Base-by-base conservation (phyloP, 768 basidiomycete species). In the Kondoa malvinella region DNA sequence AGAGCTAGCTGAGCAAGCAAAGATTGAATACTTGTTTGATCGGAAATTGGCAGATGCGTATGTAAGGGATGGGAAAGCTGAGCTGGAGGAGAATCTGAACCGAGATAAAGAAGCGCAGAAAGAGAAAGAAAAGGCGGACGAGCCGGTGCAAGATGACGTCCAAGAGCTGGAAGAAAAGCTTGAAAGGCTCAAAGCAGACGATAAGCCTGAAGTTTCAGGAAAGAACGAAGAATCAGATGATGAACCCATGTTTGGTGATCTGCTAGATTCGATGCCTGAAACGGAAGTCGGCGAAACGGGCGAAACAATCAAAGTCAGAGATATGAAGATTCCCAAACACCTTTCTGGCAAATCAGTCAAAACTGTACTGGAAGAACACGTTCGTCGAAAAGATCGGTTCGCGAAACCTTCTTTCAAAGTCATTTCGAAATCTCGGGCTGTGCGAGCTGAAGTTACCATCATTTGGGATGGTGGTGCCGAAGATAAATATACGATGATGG, bases 321-420 rank as follows among this genome's bases (percentile, higher is more conserved):
- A 91, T 69, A 86, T 97, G 85, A 75, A 83, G 1, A 79, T 89
- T 29, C 87, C 90, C 1, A 94, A 88, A 77, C 84, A 88, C 73
- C 86, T 85, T 81, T 85, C 88, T 40, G 87, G 88, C 34, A 85
- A 84, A 56, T 86, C 87, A 16, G 90, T 94, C 12, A 92, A 87
- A 76, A 78, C 75, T 17, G 76, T 89, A 2, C 81, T 97, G 50
- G 76, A 80, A 65, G 88, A 89, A 68, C 80, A 81, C 25, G 85
- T 90, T 1, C 72, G 78, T 25, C 73, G 70, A 56, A 67, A 73
- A 64, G 87, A 92, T 76, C 81, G 82, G 71, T 87, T 87, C 76
- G 90, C 90, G 26, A 83, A 84, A 16, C 79, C 89, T 67, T 80
- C 82, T 4, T 94, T 88, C 75, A 79, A 74, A 26, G 77, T 79